These are phyloP conservation scores for Petunia secreta DNA, from an alignment of 257 asterid genomes.

Conservation along the genomic window DNA sequence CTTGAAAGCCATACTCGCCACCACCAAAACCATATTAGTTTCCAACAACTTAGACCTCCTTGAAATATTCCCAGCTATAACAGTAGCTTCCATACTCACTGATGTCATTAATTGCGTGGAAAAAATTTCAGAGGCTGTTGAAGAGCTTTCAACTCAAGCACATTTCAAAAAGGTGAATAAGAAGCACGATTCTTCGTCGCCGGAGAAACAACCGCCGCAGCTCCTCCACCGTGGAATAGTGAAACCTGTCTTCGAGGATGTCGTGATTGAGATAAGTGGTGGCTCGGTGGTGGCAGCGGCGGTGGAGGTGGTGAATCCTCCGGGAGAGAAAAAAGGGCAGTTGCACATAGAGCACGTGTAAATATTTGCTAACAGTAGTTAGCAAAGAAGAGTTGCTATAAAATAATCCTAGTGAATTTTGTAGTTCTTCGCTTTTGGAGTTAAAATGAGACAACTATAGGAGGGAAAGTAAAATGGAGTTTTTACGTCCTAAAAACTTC, in stretches of 20 bases:
- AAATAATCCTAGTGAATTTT: background rate
- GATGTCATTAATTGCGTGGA: slow-evolving; percentile 53
- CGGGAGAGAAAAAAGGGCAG: background rate
- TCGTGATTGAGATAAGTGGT: slow-evolving; percentile 37
- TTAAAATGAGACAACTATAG: no score
- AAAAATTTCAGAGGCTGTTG: slow-evolving; percentile 41
- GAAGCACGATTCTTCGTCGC: background rate
- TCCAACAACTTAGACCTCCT: slow-evolving; percentile 36
- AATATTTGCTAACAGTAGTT: background rate
- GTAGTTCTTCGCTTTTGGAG: no score
- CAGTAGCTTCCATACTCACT: slow-evolving; percentile 54
- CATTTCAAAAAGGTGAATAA: slow-evolving; percentile 38
- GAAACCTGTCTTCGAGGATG: slow-evolving; percentile 45
- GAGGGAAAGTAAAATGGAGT: background rate
- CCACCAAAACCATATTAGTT: background rate
- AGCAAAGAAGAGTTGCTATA: background rate
- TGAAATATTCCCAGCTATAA: slow-evolving; percentile 48
- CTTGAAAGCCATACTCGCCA: slow-evolving; percentile 37
- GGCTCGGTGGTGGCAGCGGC: background rate
- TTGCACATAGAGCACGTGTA: background rate
- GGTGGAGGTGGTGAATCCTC: background rate
- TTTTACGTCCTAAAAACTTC: background rate
- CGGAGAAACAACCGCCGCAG: slow-evolving; percentile 29
- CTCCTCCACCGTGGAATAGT: slow-evolving; percentile 62
- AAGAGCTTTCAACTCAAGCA: slow-evolving; percentile 54